These are phyloP conservation scores for Cynara cardunculus DNA, from an alignment of 129 eudicot species.

Conservation along the genomic window DNA sequence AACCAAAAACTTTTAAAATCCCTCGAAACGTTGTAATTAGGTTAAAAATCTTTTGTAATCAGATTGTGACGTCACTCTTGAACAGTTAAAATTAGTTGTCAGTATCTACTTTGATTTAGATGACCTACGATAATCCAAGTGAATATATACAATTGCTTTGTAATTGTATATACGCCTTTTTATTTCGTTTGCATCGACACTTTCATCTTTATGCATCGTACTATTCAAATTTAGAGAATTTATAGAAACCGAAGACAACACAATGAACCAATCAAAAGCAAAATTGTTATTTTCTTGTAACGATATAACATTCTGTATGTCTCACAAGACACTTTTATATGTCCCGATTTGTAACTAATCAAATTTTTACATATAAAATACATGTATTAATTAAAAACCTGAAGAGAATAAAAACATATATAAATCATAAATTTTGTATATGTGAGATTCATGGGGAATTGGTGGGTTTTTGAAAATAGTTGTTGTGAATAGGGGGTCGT, in stretches of 20 bases:
- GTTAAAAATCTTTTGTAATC: too few relatives aligned
- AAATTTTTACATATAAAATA: background rate
- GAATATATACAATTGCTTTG: background rate
- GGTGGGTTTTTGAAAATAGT: conserved; percentile 30
- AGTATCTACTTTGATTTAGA: background rate
- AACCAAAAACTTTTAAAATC: too few relatives aligned
- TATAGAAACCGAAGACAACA: background rate
- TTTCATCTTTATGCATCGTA: background rate
- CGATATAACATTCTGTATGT: too few relatives aligned
- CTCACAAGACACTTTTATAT: background rate
- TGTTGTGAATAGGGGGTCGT: conserved; percentile 71
- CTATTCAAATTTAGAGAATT: too few relatives aligned
- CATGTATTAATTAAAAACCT: background rate
- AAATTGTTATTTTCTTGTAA: background rate
- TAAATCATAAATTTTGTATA: background rate
- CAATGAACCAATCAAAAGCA: background rate
- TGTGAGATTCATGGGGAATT: conserved; percentile 35
- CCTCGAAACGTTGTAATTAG: too few relatives aligned
- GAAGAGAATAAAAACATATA: background rate
- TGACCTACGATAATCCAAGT: background rate
- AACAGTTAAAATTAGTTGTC: background rate
- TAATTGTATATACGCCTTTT: background rate
- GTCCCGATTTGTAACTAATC: background rate
- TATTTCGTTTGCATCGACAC: background rate
- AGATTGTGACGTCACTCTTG: background rate